These are phyloP conservation scores for Lepiota brunneoincarnata DNA, from an alignment of 768 basidiomycete species.

Conservation along the genomic window DNA sequence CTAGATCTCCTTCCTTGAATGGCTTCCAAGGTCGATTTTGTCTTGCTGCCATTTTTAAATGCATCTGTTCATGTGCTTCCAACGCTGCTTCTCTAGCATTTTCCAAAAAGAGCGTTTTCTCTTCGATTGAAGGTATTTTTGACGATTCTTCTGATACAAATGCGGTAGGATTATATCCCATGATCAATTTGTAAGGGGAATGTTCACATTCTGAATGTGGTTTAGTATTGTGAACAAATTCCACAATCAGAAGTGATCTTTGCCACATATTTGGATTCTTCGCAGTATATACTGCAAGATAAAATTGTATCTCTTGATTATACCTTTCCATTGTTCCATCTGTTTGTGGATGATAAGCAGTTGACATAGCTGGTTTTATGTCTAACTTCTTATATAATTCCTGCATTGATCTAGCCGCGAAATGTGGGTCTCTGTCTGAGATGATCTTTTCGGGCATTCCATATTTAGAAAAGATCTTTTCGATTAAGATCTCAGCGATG, in stretches of 20 bases:
- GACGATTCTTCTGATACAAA: neutral
- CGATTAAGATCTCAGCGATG: neutral
- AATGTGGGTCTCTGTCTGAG: slow-evolving; percentile 21
- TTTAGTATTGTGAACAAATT: slow-evolving; percentile 19
- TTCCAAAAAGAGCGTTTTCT: slow-evolving; percentile 1
- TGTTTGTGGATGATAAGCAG: slow-evolving; percentile 33
- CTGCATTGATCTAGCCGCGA: slow-evolving; percentile 19
- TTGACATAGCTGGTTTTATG: slow-evolving; percentile 21
- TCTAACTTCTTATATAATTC: slow-evolving; percentile 18
- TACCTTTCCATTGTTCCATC: slow-evolving; percentile 19
- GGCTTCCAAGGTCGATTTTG: neutral
- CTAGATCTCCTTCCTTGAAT: slow-evolving; percentile 9
- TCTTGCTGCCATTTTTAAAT: slow-evolving; percentile 6
- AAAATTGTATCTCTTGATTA: slow-evolving; percentile 22
- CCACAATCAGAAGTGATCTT: slow-evolving; percentile 1
- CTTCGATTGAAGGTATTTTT: slow-evolving; percentile 3
- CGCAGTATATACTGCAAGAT: slow-evolving; percentile 17
- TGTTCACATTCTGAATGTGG: slow-evolving; percentile 11
- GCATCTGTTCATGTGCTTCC: slow-evolving; percentile 12
- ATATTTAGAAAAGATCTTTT: slow-evolving; percentile 1
- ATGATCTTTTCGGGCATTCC: slow-evolving; percentile 12
- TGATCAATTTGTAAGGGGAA: slow-evolving; percentile 21
- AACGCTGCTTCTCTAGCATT: slow-evolving; percentile 14
- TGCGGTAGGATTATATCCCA: slow-evolving; percentile 10
- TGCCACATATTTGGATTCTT: slow-evolving; percentile 16